These are phyloP conservation scores for Rhizopus stolonifer DNA, from an alignment of 371 early-diverging fungal species.

Conservation along the genomic window DNA sequence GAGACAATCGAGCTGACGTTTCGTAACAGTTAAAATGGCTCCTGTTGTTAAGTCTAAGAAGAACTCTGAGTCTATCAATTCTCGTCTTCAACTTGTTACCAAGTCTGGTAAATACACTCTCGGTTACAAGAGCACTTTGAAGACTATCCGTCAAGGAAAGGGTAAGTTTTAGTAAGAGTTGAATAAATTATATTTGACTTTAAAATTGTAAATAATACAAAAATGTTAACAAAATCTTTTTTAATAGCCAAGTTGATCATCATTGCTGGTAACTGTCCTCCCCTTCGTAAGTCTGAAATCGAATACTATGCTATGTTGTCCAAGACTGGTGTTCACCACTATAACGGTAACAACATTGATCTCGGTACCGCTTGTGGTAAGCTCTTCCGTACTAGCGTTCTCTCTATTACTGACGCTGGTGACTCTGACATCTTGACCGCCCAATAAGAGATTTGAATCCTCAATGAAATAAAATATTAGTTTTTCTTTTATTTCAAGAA, in stretches of 20 bases:
- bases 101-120: conserved; percentile 98
- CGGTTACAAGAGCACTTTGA: conserved; percentile 98
- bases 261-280: conserved; percentile 98
- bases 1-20: background rate
- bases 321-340: conserved; percentile 99
- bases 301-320: conserved; percentile 99
- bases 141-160: conserved; percentile 96
- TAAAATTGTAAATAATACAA: background rate
- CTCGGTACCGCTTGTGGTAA: conserved; percentile 99
- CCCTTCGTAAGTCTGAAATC: conserved; percentile 98
- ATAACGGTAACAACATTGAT: conserved; percentile 97
- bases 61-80: conserved; percentile 93
- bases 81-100: conserved; percentile 97
- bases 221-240: conserved; percentile 5
- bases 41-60: conserved; percentile 71
- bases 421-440: conserved; percentile 75
- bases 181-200: no score
- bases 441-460: conserved; percentile 28
- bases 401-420: conserved; percentile 98
- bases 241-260: conserved; percentile 92
- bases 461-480: background rate
- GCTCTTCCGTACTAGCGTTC: conserved; percentile 89
- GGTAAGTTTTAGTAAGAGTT: no score
- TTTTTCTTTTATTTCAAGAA: no score
- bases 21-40: conserved; percentile 36